Evolutionary conservation across 139 green algal genomes (phyloP).

Genomic region (Pleodorina starrii): DNA sequence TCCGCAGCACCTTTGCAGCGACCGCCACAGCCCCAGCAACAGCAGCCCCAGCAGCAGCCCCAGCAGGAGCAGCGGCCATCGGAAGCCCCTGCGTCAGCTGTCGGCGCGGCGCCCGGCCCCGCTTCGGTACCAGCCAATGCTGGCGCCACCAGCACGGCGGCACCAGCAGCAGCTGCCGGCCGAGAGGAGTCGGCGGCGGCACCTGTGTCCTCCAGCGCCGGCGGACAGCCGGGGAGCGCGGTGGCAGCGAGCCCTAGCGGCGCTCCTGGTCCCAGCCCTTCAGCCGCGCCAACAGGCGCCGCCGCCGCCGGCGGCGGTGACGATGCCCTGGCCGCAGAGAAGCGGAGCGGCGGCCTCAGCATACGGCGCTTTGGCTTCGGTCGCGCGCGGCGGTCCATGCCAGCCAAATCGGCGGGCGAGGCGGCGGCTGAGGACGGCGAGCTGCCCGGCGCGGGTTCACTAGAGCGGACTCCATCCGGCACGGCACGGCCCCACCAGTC

Average conservation of each 20-base stretch:
- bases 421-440: constrained; percentile 16
- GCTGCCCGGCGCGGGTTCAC: background rate
- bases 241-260: background rate
- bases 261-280: background rate
- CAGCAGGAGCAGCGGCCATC: background rate
- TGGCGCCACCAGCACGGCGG: too few relatives aligned
- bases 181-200: background rate
- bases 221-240: background rate
- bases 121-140: background rate
- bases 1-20: background rate
- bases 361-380: constrained; percentile 42
- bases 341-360: constrained; percentile 9
- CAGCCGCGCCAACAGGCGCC: background rate
- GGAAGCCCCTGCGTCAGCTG: background rate
- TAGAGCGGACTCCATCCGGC: constrained; percentile 2
- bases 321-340: background rate
- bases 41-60: background rate
- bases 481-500: background rate
- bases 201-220: background rate
- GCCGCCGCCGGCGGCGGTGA: background rate
- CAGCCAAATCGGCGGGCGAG: constrained; percentile 4
- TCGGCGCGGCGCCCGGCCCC: background rate
- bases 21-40: background rate
- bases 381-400: constrained; percentile 16
- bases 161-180: background rate